phyloP scores from a whole-genome alignment of 2,329 filamentous ascomycete species.

The Akanthomyces uredinophilus region DNA sequence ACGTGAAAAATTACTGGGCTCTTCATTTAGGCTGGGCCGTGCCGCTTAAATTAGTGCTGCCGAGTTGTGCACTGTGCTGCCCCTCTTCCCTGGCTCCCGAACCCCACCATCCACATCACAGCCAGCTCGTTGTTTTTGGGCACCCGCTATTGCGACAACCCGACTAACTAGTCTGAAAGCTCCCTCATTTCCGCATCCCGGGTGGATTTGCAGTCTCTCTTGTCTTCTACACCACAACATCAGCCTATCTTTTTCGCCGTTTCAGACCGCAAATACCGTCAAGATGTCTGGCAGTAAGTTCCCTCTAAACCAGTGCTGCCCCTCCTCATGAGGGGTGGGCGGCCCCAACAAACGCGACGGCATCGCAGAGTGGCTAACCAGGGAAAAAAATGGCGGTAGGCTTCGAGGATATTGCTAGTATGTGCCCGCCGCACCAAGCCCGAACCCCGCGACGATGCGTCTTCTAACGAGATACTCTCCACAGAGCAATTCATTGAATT shows the following conservation, averaged over 20 bases:
- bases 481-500: conserved; percentile 81
- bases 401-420: conserved; percentile 44
- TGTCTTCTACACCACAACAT: neutral
- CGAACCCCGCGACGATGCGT: neutral
- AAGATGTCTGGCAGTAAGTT: conserved; percentile 31
- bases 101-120: conserved; percentile 15
- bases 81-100: conserved; percentile 9
- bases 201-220: conserved; percentile 17
- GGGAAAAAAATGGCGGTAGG: conserved; percentile 25
- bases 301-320: neutral
- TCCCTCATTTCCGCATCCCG: conserved; percentile 13
- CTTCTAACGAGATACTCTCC: neutral
- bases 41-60: neutral
- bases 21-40: neutral
- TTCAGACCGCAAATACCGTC: conserved; percentile 15
- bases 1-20: neutral
- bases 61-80: conserved; percentile 11
- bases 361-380: conserved; percentile 19
- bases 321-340: conserved; percentile 6
- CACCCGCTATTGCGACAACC: conserved; percentile 16
- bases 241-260: neutral
- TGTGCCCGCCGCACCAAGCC: conserved; percentile 21
- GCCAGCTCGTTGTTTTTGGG: conserved; percentile 12
- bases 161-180: conserved; percentile 4
- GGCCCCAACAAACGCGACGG: conserved; percentile 14